phyloP scores from a whole-genome alignment of 2,329 filamentous ascomycete species.

The Ophiostoma ips region DNA sequence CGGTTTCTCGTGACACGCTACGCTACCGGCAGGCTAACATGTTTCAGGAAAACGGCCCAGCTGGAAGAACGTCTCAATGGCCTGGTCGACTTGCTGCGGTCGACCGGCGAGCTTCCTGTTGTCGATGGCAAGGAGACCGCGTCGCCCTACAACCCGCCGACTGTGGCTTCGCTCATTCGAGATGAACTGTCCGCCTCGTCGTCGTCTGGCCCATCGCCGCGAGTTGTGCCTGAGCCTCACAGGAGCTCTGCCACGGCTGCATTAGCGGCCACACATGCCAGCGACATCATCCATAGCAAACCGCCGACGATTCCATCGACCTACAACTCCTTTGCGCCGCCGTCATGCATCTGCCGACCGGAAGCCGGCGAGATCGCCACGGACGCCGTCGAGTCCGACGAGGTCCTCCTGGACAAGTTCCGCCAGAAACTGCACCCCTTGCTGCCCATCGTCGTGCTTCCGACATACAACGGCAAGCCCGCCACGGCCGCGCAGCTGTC shows the following conservation, averaged over 20 bases:
- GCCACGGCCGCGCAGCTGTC: slow-evolving; percentile 24
- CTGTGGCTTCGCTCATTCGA: background rate
- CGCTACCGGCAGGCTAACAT: background rate
- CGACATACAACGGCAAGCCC: slow-evolving; percentile 10
- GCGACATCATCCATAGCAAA: background rate
- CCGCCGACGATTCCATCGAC: slow-evolving; percentile 8
- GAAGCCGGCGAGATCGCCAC: slow-evolving; percentile 23
- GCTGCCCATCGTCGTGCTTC: slow-evolving; percentile 35
- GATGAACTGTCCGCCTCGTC: background rate
- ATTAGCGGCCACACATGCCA: background rate
- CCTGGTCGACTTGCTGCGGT: slow-evolving; percentile 32
- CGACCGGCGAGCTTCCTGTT: slow-evolving; percentile 24
- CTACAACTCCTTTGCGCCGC: slow-evolving; percentile 33
- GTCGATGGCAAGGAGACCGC: background rate
- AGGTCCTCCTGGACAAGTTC: slow-evolving; percentile 31
- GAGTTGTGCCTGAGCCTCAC: background rate
- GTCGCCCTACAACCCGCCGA: slow-evolving; percentile 3
- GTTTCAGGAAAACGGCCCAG: slow-evolving; percentile 31
- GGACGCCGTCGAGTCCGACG: slow-evolving; percentile 31
- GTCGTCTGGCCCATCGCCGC: slow-evolving; percentile 1
- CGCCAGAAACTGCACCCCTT: slow-evolving; percentile 27
- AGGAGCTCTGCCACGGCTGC: background rate
- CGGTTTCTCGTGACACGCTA: no score
- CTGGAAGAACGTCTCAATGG: slow-evolving; percentile 36
- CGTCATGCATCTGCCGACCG: slow-evolving; percentile 33